Evolutionary conservation across 2,329 filamentous ascomycete species (phyloP), one percentile per base, ranked within the genome.

Genomic region (Incumbomyces lentus): DNA sequence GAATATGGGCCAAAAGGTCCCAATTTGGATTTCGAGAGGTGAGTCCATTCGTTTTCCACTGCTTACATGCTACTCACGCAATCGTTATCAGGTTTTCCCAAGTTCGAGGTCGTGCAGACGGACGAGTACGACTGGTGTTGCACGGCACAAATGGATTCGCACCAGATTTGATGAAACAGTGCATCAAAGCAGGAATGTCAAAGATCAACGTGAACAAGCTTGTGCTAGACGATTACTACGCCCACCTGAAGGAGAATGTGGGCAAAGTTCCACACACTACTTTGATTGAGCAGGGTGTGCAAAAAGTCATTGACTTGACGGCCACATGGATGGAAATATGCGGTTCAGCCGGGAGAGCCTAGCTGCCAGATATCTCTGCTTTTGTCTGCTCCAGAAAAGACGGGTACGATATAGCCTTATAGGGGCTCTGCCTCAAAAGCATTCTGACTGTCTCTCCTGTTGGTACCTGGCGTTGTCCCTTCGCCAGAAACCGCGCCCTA

Each of bases 111-210:
- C 64, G 68, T 44, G 71, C 75, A 10, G 69, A 71, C 0, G 65
- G 67, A 32, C 60, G 66, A 36, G 74, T 78, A 3, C 63, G 67
- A 44, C 59, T 79, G 41, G 76, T 78, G 2, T 61, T 79, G 49
- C 76, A 80, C 57, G 76, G 76, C 1, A 75, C 76, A 1, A 75
- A 78, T 51, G 71, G 68, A 2, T 79, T 78, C 52, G 67, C 69
- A 1, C 65, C 71, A 56, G 72, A 76, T 54, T 70, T 77, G 38
- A 72, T 77, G 51, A 60, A 64, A 36, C 69, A 72, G 55, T 77
- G 73, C 46, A 74, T 79, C 49, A 64, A 68, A 49, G 68, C 68
- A 44, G 76, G 76, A 4, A 70, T 79, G 29, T 67, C 69, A 16
- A 75, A 78, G 59, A 65, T 77, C 40, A 79, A 79, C 59, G 70